Evolutionary conservation across 257 asterid genomes (phyloP).

Genomic region (Forsythia suspensa): DNA sequence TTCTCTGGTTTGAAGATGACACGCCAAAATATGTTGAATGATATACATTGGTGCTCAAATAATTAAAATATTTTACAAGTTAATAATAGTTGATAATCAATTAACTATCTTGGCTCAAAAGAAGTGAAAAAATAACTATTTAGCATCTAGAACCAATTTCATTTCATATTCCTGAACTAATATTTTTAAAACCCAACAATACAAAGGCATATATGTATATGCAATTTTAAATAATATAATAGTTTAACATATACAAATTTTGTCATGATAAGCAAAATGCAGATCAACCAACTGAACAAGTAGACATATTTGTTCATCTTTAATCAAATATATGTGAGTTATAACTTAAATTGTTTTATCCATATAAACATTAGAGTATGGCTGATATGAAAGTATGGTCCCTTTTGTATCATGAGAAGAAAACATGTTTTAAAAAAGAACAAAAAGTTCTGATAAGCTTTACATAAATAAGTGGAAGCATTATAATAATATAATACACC

Average conservation of each 20-base stretch:
- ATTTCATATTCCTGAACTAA: neutral
- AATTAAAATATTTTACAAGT: neutral
- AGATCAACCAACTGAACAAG: neutral
- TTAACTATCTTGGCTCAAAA: neutral
- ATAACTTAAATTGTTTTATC: neutral
- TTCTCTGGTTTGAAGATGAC: neutral
- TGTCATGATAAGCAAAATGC: neutral
- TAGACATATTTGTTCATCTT: neutral
- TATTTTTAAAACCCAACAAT: neutral
- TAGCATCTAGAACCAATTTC: neutral
- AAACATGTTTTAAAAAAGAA: neutral
- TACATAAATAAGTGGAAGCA: neutral
- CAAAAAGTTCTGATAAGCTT: neutral
- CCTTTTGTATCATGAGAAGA: neutral
- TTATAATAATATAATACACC: neutral
- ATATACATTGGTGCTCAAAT: neutral
- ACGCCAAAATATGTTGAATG: too few relatives aligned
- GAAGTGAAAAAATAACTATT: neutral
- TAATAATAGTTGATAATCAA: neutral
- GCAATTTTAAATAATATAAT: neutral
- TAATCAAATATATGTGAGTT: neutral
- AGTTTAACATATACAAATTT: neutral
- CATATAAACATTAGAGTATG: neutral
- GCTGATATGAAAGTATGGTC: neutral
- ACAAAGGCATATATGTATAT: neutral